phyloP scores from a whole-genome alignment of 208 protist species.

The Leishmania gerbilli region DNA sequence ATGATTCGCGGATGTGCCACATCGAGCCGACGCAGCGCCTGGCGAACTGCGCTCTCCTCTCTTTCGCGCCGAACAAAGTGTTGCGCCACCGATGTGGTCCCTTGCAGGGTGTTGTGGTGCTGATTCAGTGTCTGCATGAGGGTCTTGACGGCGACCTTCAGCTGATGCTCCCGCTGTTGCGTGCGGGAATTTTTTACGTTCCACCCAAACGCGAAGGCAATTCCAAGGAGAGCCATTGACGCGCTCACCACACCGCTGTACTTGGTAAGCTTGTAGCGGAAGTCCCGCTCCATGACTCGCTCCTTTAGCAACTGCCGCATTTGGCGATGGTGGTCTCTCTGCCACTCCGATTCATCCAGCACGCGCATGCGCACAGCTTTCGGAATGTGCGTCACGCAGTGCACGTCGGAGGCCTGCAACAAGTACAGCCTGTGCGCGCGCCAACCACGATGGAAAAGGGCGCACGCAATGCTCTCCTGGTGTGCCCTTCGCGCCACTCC shows the following conservation, averaged over 20 bases:
- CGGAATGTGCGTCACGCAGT: conserved; percentile 63
- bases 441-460: conserved; percentile 83
- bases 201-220: conserved; percentile 63
- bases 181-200: conserved; percentile 65
- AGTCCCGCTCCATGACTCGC: conserved; percentile 69
- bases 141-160: conserved; percentile 50
- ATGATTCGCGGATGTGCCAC: conserved; percentile 70
- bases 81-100: conserved; percentile 7
- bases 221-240: conserved; percentile 64
- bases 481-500: conserved; percentile 68
- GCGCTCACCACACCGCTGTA: conserved; percentile 74
- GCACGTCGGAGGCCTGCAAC: conserved; percentile 71
- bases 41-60: conserved; percentile 62
- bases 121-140: conserved; percentile 41
- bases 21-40: conserved; percentile 61
- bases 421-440: conserved; percentile 79
- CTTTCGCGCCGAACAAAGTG: conserved; percentile 47
- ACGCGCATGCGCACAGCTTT: conserved; percentile 63
- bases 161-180: conserved; percentile 54
- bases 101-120: neutral
- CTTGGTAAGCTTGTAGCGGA: conserved; percentile 68
- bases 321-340: conserved; percentile 68
- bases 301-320: conserved; percentile 69
- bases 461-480: conserved; percentile 71
- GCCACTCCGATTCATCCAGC: conserved; percentile 69